Conservation (phyloP, 768 basidiomycete species). For the Psilocybe sp. region DNA sequence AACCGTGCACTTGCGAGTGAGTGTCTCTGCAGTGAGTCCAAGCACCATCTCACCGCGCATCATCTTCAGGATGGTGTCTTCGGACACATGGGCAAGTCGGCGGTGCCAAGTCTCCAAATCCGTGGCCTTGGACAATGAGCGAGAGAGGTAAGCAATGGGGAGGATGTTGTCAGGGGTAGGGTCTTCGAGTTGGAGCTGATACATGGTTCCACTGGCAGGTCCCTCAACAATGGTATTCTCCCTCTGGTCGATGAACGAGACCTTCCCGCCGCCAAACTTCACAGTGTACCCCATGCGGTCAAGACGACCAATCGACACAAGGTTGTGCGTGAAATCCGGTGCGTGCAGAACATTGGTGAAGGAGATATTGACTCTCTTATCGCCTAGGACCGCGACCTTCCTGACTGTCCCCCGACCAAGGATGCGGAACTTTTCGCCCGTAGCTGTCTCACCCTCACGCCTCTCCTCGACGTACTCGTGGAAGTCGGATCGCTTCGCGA, state of each 20-base stretch:
- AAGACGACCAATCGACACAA: no score
- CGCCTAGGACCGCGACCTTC: neutral
- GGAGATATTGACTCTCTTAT: no score
- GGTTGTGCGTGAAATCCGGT: no score
- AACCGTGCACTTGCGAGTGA: constrained; percentile 3
- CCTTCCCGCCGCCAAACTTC: no score
- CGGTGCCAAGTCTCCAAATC: constrained; percentile 24
- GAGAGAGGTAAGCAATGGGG: constrained; percentile 3
- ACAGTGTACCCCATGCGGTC: no score
- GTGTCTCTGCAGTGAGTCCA: constrained; percentile 12
- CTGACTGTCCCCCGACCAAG: constrained; percentile 16
- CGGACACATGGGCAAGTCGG: constrained; percentile 20
- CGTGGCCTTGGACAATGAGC: constrained; percentile 7
- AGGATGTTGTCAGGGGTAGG: neutral
- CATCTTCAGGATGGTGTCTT: constrained; percentile 11
- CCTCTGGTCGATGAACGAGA: no score
- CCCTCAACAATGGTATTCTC: neutral
- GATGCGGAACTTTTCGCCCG: constrained; percentile 7
- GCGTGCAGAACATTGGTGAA: no score
- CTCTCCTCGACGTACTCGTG: constrained; percentile 5
- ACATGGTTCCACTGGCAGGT: constrained; percentile 1
- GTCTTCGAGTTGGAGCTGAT: neutral
- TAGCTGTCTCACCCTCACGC: constrained; percentile 3
- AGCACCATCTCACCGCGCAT: constrained; percentile 13
- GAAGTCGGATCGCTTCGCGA: constrained; percentile 15